Base-by-base conservation (phyloP, 2,329 filamentous ascomycete species). In the Trichothecium roseum region DNA sequence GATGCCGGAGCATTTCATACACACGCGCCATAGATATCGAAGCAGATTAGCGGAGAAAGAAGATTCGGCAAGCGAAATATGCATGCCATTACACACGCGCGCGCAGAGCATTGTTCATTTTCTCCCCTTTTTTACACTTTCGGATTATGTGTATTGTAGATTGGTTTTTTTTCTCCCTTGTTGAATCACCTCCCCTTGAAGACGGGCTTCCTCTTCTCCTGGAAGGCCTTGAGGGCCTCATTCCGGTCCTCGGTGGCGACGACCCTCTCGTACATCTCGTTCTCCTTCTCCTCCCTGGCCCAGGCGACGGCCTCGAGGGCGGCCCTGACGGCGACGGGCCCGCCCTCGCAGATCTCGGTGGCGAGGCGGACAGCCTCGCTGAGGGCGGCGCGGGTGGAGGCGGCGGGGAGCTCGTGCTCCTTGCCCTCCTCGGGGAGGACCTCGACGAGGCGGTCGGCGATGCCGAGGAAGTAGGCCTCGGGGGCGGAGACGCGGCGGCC, bases 371-470 rank as follows among this genome's bases (percentile, higher is more conserved):
- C 74, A 12, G 85, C 81, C 59, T 86, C 83, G 16, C 75, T 71
- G 36, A 94, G 61, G 8, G 83, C 84, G 46, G 74, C 74, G 43
- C 72, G 72, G 34, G 28, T 27, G 20, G 83, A 65, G 14, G 84
- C 81, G 22, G 64, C 60, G 5, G 64, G 62, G 36, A 78, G 64
- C 18, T 57, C 57, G 28, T 62, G 60, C 45, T 59, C 55, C 36
- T 74, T 24, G 45, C 59, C 55, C 35, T 74, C 67, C 45, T 76
- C 69, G 5, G 74, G 72, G 16, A 74, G 61, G 16, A 94, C 70
- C 58, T 95, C 84, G 17, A 95, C 85, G 20, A 96, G 62, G n/a
- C 89, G 70, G 60, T 96, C 87, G 30, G 84, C 88, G 24, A 98
- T 68, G 1, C 91, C 91, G 14, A 95, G 62, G 56, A 93, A 91